A percentile compares a stretch with the other conserved stretches of the same genome.
These are phyloP conservation scores for Solanum bukasovii DNA, from an alignment of 257 asterid species.

Conservation along the genomic window DNA sequence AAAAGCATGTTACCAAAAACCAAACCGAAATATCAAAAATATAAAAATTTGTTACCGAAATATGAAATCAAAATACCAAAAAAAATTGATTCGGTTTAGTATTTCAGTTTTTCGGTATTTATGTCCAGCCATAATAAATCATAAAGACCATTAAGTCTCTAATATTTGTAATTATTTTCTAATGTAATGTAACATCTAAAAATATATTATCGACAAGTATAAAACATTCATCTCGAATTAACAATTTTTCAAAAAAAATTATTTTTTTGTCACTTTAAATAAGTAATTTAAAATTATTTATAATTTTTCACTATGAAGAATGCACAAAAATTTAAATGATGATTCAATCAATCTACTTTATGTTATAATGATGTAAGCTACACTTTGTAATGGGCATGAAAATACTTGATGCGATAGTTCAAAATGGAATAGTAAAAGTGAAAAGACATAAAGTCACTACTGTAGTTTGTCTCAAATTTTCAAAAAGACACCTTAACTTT, in stretches of 20 bases:
- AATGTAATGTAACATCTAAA: too few species aligned
- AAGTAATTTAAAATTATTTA: too few species aligned
- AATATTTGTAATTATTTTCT: too few species aligned
- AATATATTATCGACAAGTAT: not conserved
- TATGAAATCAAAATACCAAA: too few species aligned
- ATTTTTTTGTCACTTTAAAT: not conserved
- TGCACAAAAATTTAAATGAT: not conserved
- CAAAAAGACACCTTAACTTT: too few species aligned
- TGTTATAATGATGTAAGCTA: not conserved
- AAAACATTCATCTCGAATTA: not conserved
- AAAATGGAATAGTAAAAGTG: not conserved
- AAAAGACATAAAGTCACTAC: too few species aligned
- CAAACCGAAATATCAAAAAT: not conserved
- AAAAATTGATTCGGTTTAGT: too few species aligned
- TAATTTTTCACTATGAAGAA: too few species aligned
- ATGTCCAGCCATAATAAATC: not conserved
- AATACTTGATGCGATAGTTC: not conserved
- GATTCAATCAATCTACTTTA: not conserved
- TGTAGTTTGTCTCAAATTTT: too few species aligned
- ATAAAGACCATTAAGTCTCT: not conserved
- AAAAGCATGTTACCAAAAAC: not conserved
- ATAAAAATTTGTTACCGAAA: not conserved
- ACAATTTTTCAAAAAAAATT: not conserved
- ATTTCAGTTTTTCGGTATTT: too few species aligned
- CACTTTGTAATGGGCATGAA: not conserved